Evolutionary conservation across 2,329 filamentous ascomycete genomes (phyloP), one percentile per base, ranked within the genome.

Genomic region (Ciborinia camelliae): DNA sequence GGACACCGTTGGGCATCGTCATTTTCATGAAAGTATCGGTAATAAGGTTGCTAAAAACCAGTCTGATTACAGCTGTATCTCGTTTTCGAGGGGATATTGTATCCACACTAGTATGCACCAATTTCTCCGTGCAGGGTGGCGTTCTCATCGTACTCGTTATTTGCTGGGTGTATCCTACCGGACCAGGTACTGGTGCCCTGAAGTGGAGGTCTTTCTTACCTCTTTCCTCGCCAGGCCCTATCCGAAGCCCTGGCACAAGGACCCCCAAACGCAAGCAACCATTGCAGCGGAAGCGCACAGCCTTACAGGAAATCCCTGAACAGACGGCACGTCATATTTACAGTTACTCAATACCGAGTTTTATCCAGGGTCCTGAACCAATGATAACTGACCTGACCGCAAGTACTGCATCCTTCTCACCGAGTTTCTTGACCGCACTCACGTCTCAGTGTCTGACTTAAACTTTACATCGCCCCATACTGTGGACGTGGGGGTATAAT

Each of bases 1-100:
- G 65, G 66, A 53, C 43, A 62, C 65, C 63, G 57, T 69, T 69
- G 61, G 68, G 66, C 67, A 67, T 59, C 60, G 50, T 45, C 58
- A 45, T 57, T 63, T 48, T 53, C 35, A 23, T 37, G n/a, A 26
- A 26, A 51, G 39, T 32, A 28, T 35, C 23, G 45, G 41, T 51
- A 41, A 43, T 35, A n/a, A 32, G 32, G 23, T n/a, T 18, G 3
- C 20, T n/a, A n/a, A n/a, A n/a, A n/a, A n/a, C n/a, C 43, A 50
- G 4, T 3, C 28, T 10, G 47, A 20, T 48, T 39, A 20, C 18
- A 57, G n/a, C 28, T 30, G 30, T 37, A 47, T 47, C 23, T 35
- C 39, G 30, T 28, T 30, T 41, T 37, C 23, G 9, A 30, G 32
- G 18, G 6, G 15, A 47, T 35, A 26, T 37, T 0, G 10, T 14